Base-by-base conservation (phyloP, 164 flowering plant genomes). In the Magnolia kwangsiensis region DNA sequence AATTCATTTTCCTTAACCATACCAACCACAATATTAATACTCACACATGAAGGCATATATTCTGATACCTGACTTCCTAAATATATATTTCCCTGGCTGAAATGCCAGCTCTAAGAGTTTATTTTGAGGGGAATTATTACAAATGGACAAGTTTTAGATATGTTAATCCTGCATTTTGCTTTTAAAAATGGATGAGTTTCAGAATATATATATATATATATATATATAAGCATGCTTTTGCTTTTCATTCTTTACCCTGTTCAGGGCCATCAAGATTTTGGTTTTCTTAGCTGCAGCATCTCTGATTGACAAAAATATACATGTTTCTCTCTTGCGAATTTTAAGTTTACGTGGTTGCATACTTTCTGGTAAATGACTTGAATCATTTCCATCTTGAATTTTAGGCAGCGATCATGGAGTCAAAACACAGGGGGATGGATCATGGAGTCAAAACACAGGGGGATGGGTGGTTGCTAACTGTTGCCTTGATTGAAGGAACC, bases 361-460 rank as follows among this genome's bases (percentile, higher is more conserved):
- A 65, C 8, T 27, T 29, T 49, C 3, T 14, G 23, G 21, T 1
- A 27, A 58, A n/a, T 64, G 59, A 67, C 67, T 71, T 76, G 4
- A 19, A 67, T 77, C 72, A 27, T 67, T 75, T 1, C 23, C 49
- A 14, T 67, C 20, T 14, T 67, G 16, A 65, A 69, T 31, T 76
- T 67, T 77, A 96, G 98, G 94, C 29, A 88, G 89, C 78, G 99
- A 96, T 83, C 99, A 96, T 86, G 99, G 99, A 76, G 82, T 96
- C 71, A 93, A 93, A 84, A 98, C 99, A 70, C 96, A 86, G 79
- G 99, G 99, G 67, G 91, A 93, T 84, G 98, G 99, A 96, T 83
- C 99, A 96, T 86, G 99, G 99, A 76, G 82, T 96, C 71, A 93
- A 93, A 84, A 98, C 99, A 70, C 96, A 86, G 79, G 99, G 99